phyloP scores from a whole-genome alignment of 2,329 filamentous ascomycete genomes.

The Penicillium sp. region DNA sequence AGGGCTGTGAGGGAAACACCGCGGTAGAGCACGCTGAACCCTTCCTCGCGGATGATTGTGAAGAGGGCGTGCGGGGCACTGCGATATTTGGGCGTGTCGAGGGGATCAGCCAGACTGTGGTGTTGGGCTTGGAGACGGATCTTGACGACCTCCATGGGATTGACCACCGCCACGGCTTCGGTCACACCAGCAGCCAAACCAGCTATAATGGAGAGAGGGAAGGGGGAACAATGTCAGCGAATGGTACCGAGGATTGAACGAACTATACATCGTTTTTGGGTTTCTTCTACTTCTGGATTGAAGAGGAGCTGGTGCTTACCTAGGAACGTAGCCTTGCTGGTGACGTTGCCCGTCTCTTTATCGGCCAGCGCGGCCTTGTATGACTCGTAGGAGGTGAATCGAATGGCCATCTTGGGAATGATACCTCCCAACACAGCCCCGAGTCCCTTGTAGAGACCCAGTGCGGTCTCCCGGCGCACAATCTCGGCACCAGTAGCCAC shows the following conservation, averaged over 20 bases:
- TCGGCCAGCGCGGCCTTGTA: conserved; percentile 82
- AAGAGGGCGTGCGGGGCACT: conserved; percentile 80
- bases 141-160: conserved; percentile 99
- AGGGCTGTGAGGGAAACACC: conserved; percentile 90
- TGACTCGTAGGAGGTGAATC: conserved; percentile 93
- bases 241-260: no score
- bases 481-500: conserved; percentile 80
- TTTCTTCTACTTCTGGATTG: no score
- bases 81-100: conserved; percentile 94
- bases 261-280: no score
- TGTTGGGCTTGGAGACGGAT: conserved; percentile 97
- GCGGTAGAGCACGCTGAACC: conserved; percentile 78
- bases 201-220: conserved; percentile 44
- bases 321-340: conserved; percentile 65
- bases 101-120: conserved; percentile 93
- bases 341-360: conserved; percentile 59
- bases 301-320: conserved; percentile 42
- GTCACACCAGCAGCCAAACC: conserved; percentile 90
- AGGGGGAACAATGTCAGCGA: conserved; percentile 4
- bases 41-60: conserved; percentile 89
- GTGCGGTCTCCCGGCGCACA: conserved; percentile 78
- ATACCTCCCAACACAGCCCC: conserved; percentile 94
- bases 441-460: conserved; percentile 96
- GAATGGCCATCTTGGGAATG: conserved; percentile 98
- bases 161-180: conserved; percentile 92